Percentiles rank a stretch among this genome's conserved stretches.
Conservation (phyloP, 2,329 filamentous ascomycete genomes). For the Aureobasidium sp. region DNA sequence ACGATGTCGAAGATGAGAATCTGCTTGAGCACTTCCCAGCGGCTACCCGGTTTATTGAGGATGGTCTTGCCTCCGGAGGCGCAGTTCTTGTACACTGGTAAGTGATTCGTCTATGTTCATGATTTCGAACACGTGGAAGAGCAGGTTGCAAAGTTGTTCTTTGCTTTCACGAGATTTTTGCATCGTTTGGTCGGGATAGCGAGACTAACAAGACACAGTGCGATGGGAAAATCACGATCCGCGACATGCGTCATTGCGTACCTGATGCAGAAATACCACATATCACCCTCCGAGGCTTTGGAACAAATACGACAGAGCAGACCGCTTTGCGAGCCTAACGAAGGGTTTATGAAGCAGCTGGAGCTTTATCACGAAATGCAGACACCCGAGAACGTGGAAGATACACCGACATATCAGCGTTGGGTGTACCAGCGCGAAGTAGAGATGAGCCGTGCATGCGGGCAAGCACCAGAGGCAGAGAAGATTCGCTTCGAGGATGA, state of each 20-base stretch:
- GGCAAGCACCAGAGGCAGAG: constrained; percentile 66
- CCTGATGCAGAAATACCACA: constrained; percentile 53
- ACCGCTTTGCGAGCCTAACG: constrained; percentile 77
- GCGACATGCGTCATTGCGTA: constrained; percentile 78
- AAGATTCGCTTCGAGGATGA: constrained; percentile 77
- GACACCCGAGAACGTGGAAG: constrained; percentile 60
- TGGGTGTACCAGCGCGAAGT: constrained; percentile 61
- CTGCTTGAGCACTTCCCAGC: constrained; percentile 70
- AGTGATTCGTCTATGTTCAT: constrained; percentile 23
- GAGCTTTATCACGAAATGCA: constrained; percentile 81
- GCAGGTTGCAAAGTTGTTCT: neutral
- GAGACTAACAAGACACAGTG: constrained; percentile 47
- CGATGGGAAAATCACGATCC: constrained; percentile 92
- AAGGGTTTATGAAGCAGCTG: constrained; percentile 84
- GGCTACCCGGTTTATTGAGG: constrained; percentile 75
- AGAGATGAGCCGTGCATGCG: constrained; percentile 59
- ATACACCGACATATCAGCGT: constrained; percentile 69
- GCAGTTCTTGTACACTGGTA: constrained; percentile 64
- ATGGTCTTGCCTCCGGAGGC: constrained; percentile 54
- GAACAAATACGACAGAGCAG: constrained; percentile 60
- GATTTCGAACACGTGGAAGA: neutral
- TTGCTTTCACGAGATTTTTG: neutral
- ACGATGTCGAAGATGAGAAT: constrained; percentile 87
- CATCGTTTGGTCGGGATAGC: neutral
- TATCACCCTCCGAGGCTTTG: constrained; percentile 56